Evolutionary conservation across 345 rosid species (phyloP).

Genomic region (Gossypium ekmanianum): DNA sequence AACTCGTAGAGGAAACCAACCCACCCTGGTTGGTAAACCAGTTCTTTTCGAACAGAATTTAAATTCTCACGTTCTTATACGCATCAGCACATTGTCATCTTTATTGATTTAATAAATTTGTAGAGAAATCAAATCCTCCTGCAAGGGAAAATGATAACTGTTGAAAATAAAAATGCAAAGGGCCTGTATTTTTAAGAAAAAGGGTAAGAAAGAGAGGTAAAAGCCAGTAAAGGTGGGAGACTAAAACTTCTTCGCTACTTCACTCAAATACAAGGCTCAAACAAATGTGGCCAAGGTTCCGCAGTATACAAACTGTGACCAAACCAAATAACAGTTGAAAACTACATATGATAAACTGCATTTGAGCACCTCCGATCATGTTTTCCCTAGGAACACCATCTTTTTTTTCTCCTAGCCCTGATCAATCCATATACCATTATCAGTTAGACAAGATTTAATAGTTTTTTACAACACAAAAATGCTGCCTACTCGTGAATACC

Average conservation of each 20-base stretch:
- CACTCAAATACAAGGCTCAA: conserved; percentile 15
- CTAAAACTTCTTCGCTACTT: conserved; percentile 10
- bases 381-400: conserved; percentile 16
- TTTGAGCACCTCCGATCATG: conserved; percentile 16
- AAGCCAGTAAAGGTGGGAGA: neutral
- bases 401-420: conserved; percentile 35
- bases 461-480: conserved; percentile 21
- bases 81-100: too few species aligned
- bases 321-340: neutral
- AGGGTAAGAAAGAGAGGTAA: too few species aligned
- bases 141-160: too few species aligned
- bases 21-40: too few species aligned
- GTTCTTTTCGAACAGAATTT: too few species aligned
- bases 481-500: conserved; percentile 31
- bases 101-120: too few species aligned
- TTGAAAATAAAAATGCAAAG: too few species aligned
- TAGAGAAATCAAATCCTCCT: too few species aligned
- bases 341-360: conserved; percentile 4
- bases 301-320: neutral
- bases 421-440: conserved; percentile 30
- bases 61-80: too few species aligned
- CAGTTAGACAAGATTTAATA: conserved; percentile 15
- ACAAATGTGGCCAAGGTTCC: conserved; percentile 4
- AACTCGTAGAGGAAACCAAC: too few species aligned
- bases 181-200: too few species aligned